Conservation (phyloP, 2,329 filamentous ascomycete genomes). For the Chalaropsis thielavioides region DNA sequence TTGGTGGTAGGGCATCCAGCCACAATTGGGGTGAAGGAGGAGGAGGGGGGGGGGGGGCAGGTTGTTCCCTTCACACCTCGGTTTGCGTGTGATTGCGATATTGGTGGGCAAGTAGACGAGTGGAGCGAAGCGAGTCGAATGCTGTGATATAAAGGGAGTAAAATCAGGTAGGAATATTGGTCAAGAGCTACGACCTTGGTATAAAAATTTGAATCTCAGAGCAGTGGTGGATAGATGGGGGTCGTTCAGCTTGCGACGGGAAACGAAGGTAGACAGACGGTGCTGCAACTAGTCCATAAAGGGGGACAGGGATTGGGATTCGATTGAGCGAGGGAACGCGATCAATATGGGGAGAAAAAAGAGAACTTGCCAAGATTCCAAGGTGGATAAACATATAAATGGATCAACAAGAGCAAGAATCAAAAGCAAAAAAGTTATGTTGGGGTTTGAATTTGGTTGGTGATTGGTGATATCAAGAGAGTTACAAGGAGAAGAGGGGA, state of each 20-base stretch:
- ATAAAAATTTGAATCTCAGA: background rate
- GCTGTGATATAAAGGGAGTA: background rate
- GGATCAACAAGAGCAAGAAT: background rate
- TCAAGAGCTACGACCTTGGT: background rate
- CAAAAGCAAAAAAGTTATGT: background rate
- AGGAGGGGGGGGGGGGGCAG: background rate
- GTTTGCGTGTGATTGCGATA: background rate
- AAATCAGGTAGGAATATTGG: background rate
- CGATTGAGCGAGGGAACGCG: background rate
- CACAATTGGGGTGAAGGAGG: background rate
- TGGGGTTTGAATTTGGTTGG: background rate
- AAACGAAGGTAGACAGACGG: background rate
- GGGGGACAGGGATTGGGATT: background rate
- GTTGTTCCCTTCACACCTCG: background rate
- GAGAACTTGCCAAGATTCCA: background rate
- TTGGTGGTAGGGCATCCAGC: background rate
- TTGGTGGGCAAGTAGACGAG: background rate
- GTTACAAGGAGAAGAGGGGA: background rate
- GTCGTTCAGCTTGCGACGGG: background rate
- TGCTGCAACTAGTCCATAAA: background rate
- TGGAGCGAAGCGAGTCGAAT: background rate
- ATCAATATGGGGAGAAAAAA: background rate
- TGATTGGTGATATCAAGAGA: background rate
- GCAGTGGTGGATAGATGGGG: background rate
- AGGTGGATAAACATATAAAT: constrained; percentile 1